phyloP scores from a whole-genome alignment of 2,329 filamentous ascomycete genomes.

The Sphaceloma murrayae region DNA sequence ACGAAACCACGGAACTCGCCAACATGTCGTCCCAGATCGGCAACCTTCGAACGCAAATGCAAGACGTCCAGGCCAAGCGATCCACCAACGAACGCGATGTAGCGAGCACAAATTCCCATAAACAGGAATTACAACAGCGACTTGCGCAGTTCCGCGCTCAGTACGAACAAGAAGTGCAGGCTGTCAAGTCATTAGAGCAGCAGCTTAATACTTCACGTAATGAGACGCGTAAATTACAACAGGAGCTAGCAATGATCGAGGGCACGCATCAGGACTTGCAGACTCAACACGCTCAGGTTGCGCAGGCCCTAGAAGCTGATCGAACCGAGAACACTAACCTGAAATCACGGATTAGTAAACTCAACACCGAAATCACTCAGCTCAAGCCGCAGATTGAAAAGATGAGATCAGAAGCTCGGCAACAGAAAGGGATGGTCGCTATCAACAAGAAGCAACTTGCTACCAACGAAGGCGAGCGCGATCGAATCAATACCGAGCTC shows the following conservation, averaged over 20 bases:
- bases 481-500: conserved; percentile 75
- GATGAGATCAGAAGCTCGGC: conserved; percentile 78
- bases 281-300: conserved; percentile 68
- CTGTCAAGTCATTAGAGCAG: conserved; percentile 75
- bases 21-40: conserved; percentile 95
- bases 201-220: conserved; percentile 65
- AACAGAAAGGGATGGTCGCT: conserved; percentile 90
- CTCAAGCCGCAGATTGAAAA: conserved; percentile 90
- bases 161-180: conserved; percentile 88
- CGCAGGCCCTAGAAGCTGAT: conserved; percentile 67
- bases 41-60: conserved; percentile 84
- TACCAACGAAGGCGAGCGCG: conserved; percentile 78
- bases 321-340: conserved; percentile 78
- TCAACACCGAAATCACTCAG: conserved; percentile 73
- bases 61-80: conserved; percentile 79
- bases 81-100: conserved; percentile 70
- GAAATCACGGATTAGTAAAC: conserved; percentile 75
- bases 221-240: conserved; percentile 75
- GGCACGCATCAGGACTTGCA: conserved; percentile 72
- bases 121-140: conserved; percentile 84
- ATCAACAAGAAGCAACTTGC: conserved; percentile 98
- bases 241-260: conserved; percentile 75
- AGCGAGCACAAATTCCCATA: conserved; percentile 71
- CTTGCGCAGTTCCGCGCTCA: conserved; percentile 75
- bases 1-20: conserved; percentile 83